A percentile compares a stretch with the other conserved stretches of the same genome.
Evolutionary conservation across 2,329 filamentous ascomycete species (phyloP).

Genomic region (Pseudogymnoascus sp.): DNA sequence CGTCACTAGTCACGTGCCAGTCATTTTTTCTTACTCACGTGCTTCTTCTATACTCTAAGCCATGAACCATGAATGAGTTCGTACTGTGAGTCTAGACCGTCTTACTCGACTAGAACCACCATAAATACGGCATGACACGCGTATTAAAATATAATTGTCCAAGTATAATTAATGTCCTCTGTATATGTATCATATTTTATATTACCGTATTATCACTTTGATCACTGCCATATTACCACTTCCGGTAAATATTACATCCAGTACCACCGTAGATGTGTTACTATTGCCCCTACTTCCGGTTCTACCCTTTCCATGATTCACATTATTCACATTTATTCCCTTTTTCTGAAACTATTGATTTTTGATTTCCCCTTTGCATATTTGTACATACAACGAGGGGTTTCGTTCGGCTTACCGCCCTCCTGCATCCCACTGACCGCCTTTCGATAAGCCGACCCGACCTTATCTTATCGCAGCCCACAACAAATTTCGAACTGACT

Average conservation of each 20-base stretch:
- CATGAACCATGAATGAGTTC: background rate
- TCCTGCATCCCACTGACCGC: slow-evolving; percentile 3
- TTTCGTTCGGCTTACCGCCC: background rate
- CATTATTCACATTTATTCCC: slow-evolving; percentile 3
- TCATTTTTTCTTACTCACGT: background rate
- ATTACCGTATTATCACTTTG: background rate
- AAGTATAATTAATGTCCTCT: background rate
- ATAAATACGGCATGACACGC: background rate
- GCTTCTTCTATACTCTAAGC: background rate
- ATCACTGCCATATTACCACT: background rate
- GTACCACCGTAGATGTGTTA: background rate
- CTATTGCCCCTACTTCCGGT: background rate
- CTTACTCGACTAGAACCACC: background rate
- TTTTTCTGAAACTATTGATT: slow-evolving; percentile 3
- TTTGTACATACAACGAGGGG: background rate
- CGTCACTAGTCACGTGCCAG: background rate
- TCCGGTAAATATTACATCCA: background rate
- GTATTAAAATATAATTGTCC: background rate
- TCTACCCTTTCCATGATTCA: slow-evolving; percentile 3
- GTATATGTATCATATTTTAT: background rate
- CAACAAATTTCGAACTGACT: slow-evolving; percentile 5
- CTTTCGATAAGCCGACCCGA: slow-evolving; percentile 8
- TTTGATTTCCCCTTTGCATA: slow-evolving; percentile 2
- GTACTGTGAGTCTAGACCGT: background rate
- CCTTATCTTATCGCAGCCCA: slow-evolving; percentile 7